Evolutionary conservation across 306 rosid genomes (phyloP), one percentile per base, ranked within the genome.

Genomic region (Bauhinia variegata): DNA sequence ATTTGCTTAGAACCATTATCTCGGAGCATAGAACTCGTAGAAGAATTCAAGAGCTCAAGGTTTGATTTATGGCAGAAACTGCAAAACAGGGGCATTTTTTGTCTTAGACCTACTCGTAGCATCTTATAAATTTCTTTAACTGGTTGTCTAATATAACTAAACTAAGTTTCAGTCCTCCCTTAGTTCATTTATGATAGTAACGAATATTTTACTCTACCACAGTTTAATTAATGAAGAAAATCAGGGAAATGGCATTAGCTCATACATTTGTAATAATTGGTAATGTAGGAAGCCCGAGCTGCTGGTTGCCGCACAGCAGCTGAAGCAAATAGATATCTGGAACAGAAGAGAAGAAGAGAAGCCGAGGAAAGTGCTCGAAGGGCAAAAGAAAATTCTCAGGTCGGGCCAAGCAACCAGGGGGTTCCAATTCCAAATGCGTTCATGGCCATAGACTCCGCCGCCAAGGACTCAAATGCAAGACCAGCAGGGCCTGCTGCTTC

Each of bases 11-110:
- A 59, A 73, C 86, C 11, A 78, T 80, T 61, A 78, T 93, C 49
- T 51, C 80, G 3, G 95, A 88, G 76, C 91, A 93, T 52, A 82
- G 90, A 53, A 75, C 81, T 41, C 63, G 55, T n/a, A 89, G 72
- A 83, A 83, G 95, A 80, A 67, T 89, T 86, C 85, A 75, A 77
- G 98, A 88, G 51, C 95, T 89, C 11, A 86, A 93, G 98, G 98
- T 93, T 60, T 70, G 88, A 63, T 77, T 48, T 71, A 38, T 60
- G 28, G 9, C 14, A 1, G 68, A 52, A 52, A 12, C 56, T 50
- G 68, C 14, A 48, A 42, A 60, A 30, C 7, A 36, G 8, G 43
- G 51, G 12, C 16, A 47, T 57, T 15, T 15, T 37, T 47, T 55
- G 16, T 61, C 17, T 44, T 14, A 43, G 10, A 13, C 23, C 2